These are phyloP conservation scores for Phlyctochytrium bullatum DNA, from an alignment of 192 early-diverging fungal species.

Conservation along the genomic window DNA sequence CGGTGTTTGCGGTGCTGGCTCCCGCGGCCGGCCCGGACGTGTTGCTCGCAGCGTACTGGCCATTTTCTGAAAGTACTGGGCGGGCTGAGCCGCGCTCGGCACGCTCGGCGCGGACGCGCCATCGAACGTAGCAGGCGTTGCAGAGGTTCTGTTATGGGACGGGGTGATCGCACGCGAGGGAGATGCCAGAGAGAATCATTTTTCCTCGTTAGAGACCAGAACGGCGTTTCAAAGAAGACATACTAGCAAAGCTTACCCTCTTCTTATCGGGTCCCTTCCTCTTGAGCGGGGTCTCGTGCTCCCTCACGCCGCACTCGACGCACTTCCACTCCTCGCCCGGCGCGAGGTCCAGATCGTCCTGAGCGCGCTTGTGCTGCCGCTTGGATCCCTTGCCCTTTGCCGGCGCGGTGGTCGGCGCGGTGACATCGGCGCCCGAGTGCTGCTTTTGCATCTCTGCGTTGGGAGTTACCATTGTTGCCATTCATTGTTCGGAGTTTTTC, in stretches of 20 bases:
- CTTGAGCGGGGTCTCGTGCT: conserved; percentile 32
- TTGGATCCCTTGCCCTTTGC: neutral
- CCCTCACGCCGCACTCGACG: conserved; percentile 25
- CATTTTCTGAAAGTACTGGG: conserved; percentile 20
- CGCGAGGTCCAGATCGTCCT: conserved; percentile 3
- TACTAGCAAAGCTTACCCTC: conserved; percentile 22
- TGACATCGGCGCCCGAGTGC: too few species aligned
- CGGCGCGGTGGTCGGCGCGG: neutral
- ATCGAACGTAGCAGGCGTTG: conserved; percentile 33
- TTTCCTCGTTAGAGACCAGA: neutral
- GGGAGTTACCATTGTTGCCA: too few species aligned
- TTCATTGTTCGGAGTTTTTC: too few species aligned
- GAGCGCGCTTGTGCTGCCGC: conserved; percentile 1
- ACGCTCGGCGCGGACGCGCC: conserved; percentile 34
- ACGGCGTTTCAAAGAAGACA: conserved; percentile 5
- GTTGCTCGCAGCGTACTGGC: neutral
- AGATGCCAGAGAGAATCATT: too few species aligned
- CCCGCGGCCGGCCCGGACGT: too few species aligned
- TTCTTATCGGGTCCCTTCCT: conserved; percentile 33
- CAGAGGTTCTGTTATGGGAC: conserved; percentile 30
- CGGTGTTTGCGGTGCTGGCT: too few species aligned
- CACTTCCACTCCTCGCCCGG: conserved; percentile 29
- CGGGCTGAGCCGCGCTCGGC: conserved; percentile 28
- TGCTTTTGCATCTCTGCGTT: neutral
- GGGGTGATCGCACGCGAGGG: too few species aligned